phyloP scores from a whole-genome alignment of 2,329 filamentous ascomycete genomes.

The Epichloe bromicola region DNA sequence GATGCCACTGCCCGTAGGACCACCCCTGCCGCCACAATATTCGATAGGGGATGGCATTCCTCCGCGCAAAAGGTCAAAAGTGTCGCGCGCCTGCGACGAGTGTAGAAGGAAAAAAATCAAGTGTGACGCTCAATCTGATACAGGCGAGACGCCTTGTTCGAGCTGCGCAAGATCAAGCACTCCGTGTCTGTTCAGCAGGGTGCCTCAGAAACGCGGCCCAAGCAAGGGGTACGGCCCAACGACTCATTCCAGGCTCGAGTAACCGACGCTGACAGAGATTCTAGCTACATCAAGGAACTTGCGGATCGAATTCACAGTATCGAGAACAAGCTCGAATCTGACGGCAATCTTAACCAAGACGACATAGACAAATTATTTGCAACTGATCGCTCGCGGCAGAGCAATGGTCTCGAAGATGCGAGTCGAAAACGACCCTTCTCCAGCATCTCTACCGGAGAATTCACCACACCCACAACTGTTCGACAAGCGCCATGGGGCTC shows the following conservation, averaged over 20 bases:
- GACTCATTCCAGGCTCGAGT: not conserved
- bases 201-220: conserved; percentile 78
- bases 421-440: conserved; percentile 35
- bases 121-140: conserved; percentile 69
- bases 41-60: conserved; percentile 45
- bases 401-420: conserved; percentile 16
- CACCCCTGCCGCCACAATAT: conserved; percentile 24
- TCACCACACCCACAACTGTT: conserved; percentile 25
- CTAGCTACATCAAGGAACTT: conserved; percentile 79
- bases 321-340: conserved; percentile 59
- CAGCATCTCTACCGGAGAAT: conserved; percentile 30
- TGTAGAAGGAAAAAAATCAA: conserved; percentile 83
- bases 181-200: conserved; percentile 72
- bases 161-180: conserved; percentile 68
- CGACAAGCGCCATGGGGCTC: conserved; percentile 34
- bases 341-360: conserved; percentile 30
- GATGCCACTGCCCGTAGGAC: conserved; percentile 23
- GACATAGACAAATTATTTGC: conserved; percentile 31
- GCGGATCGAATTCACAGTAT: conserved; percentile 73
- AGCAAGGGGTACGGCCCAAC: conserved; percentile 56
- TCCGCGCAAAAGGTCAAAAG: conserved; percentile 69
- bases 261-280: conserved; percentile 5
- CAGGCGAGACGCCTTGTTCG: conserved; percentile 60
- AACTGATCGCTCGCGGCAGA: conserved; percentile 19
- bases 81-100: conserved; percentile 80